Percentiles rank a stretch among this genome's conserved stretches.
Conservation (phyloP, 176 grass and related monocot species). For the Ensete glaucum region DNA sequence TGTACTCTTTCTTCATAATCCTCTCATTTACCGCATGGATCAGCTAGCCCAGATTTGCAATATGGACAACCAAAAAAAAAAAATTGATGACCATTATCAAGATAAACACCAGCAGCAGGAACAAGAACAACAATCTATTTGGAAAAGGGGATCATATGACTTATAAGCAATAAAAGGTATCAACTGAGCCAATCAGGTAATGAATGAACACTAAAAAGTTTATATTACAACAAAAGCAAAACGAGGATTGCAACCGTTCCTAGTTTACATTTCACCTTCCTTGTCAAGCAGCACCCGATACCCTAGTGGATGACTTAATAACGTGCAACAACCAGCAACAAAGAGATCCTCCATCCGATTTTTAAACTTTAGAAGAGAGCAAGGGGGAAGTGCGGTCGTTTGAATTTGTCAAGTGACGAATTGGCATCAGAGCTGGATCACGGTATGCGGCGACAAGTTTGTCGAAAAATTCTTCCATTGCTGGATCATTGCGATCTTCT, state of each 20-base stretch:
- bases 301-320: background rate
- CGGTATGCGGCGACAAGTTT: conserved; percentile 45
- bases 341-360: background rate
- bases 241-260: background rate
- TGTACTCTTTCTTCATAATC: too few species aligned
- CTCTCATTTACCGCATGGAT: too few species aligned
- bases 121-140: too few species aligned
- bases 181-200: background rate
- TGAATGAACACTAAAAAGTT: background rate
- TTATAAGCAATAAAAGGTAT: background rate
- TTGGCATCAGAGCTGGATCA: conserved; percentile 57
- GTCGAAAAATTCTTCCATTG: conserved; percentile 61
- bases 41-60: too few species aligned
- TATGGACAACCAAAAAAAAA: too few species aligned
- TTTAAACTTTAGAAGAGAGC: conserved; percentile 23
- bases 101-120: too few species aligned
- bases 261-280: conserved; percentile 1
- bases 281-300: background rate
- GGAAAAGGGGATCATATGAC: background rate
- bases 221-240: background rate
- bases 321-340: background rate
- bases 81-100: too few species aligned
- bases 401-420: conserved; percentile 25
- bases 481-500: conserved; percentile 54
- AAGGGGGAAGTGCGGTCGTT: conserved; percentile 48